A percentile compares a stretch with the other conserved stretches of the same genome.
These are phyloP conservation scores for Kazachstania africana DNA, from an alignment of 805 yeast genomes.

Conservation along the genomic window DNA sequence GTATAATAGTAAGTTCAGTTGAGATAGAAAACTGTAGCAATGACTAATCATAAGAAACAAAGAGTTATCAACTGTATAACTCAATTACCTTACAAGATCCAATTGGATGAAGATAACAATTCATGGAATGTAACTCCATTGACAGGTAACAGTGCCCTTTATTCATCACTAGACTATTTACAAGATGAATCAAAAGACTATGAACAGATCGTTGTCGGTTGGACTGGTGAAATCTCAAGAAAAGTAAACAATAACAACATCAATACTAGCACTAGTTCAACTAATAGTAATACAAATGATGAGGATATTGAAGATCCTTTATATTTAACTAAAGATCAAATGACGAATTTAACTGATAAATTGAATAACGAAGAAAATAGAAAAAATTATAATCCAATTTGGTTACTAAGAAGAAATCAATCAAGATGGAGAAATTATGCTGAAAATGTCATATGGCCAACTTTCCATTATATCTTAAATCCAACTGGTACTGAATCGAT, in stretches of 20 bases:
- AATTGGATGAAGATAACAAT: constrained; percentile 20
- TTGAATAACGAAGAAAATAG: constrained; percentile 32
- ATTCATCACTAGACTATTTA: constrained; percentile 59
- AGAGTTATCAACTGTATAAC: constrained; percentile 28
- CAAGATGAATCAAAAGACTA: constrained; percentile 52
- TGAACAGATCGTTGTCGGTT: constrained; percentile 82
- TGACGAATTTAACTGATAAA: constrained; percentile 24
- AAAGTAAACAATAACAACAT: background rate
- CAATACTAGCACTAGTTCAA: background rate
- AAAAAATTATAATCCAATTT: constrained; percentile 56
- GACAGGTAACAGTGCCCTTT: constrained; percentile 77
- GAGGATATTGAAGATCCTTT: constrained; percentile 46
- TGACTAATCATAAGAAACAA: too few species aligned
- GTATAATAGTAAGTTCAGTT: too few species aligned
- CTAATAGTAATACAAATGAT: constrained; percentile 12
- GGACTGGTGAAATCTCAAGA: constrained; percentile 79
- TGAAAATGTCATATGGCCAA: constrained; percentile 87
- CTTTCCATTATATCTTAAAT: constrained; percentile 83
- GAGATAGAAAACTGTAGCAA: too few species aligned
- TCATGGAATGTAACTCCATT: constrained; percentile 50
- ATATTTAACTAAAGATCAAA: constrained; percentile 46
- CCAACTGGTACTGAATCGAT: constrained; percentile 54
- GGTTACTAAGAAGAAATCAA: constrained; percentile 75
- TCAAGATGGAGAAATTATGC: constrained; percentile 81
- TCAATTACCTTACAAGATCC: constrained; percentile 26